Evolutionary conservation across 345 rosid species (phyloP), one percentile per base, ranked within the genome.

Genomic region (Salix arbutifolia): DNA sequence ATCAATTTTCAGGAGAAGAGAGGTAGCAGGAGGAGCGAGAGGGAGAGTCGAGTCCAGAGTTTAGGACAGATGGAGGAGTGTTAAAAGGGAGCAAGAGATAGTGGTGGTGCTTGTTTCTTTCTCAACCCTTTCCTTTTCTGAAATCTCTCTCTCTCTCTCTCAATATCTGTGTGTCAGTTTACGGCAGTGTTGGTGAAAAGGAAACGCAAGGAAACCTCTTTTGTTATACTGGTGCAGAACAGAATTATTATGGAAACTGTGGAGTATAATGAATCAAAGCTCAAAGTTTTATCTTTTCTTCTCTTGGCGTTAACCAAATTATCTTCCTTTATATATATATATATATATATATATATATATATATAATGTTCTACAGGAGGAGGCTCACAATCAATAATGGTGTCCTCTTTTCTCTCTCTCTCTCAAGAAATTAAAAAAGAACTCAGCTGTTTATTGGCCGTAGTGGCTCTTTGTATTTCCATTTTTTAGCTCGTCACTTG

Each of bases 131-230:
- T 23, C 37, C 33, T 30, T 42, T 23, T 69, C 1, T 21, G 1
- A 16, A 46, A 25, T 6, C 30, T 70, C 56, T 23, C 52, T 8
- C 52, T 30, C 71, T n/a, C 38, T 52, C 69, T 19, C 74, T 75
- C 69, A 73, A 78, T 67, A 78, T 78, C 81, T 61, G 67, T 68
- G 74, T 68, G 77, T 68, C 81, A 78, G 77, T 73, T 72, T 46
- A 31, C 52, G 62, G 38, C 73, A 73, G 81, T 68, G 77, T 58
- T 73, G 68, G 81, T 67, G 68, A 78, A 67, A 77, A 53, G 64
- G 68, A 78, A 67, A 72, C 69, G 46, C 76, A 38, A 77, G 33
- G 73, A 69, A 56, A 69, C 73, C 42, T 58, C 65, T 64, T 28
- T 48, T 26, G 37, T 60, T 16, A 4, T 62, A 13, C 8, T 67